Conservation (phyloP, 75 land plant species). For the Picea glauca region DNA sequence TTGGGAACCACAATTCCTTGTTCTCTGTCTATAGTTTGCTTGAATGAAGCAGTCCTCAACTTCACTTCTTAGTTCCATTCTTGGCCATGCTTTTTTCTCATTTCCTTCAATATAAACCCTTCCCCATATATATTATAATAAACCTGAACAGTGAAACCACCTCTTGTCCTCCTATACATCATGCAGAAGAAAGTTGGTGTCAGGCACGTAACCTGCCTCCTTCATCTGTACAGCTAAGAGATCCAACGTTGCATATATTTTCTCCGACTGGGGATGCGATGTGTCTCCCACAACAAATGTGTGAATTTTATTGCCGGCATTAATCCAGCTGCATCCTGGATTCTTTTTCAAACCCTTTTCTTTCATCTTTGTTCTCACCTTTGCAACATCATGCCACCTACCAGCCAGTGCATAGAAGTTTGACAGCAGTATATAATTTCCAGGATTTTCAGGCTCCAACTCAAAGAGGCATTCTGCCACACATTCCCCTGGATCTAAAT, state of each 20-base stretch:
- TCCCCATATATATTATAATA: no score
- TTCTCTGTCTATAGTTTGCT: no score
- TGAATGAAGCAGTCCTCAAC: no score
- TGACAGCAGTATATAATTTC: not conserved
- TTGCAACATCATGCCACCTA: not conserved
- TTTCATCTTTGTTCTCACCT: not conserved
- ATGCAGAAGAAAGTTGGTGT: not conserved
- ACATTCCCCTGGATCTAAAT: not conserved
- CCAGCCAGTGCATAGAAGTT: not conserved
- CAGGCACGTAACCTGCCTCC: not conserved
- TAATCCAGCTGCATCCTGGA: conserved; percentile 12
- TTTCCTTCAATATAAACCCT: no score
- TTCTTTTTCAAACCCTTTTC: not conserved
- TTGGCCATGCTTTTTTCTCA: no score
- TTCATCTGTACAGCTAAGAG: not conserved
- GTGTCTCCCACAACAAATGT: conserved; percentile 13
- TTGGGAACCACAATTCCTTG: no score
- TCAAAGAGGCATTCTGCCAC: not conserved
- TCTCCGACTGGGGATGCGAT: conserved; percentile 10
- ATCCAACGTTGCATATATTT: conserved; percentile 8
- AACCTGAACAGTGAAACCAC: no score
- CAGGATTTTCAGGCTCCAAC: not conserved
- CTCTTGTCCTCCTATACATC: not conserved
- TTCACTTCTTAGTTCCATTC: no score
- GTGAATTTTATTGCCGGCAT: not conserved